A percentile compares a stretch with the other conserved stretches of the same genome.
Conservation (phyloP, 1,284 basidiomycete genomes). For the Boletellus dicymbophilus region DNA sequence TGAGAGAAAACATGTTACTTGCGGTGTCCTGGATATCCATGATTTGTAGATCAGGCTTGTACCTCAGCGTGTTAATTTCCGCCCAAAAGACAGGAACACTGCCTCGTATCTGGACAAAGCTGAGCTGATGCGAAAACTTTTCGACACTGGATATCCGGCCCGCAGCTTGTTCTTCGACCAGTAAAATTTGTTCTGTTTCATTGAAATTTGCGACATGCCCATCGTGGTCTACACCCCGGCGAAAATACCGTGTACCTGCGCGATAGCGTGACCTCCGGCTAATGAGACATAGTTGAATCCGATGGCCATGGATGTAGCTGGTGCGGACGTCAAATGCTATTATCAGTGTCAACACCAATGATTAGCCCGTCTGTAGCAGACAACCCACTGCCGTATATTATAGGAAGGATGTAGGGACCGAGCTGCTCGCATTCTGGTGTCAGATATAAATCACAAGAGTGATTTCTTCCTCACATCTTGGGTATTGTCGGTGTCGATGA, state of each 20-base stretch:
- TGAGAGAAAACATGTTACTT: conserved; percentile 27
- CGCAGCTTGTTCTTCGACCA: conserved; percentile 62
- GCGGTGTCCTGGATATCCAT: conserved; percentile 92
- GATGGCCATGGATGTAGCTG: conserved; percentile 75
- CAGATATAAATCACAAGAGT: not conserved
- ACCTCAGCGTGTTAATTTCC: conserved; percentile 94
- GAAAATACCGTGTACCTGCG: conserved; percentile 97
- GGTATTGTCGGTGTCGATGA: conserved; percentile 63
- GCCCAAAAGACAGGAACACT: conserved; percentile 97
- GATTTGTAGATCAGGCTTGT: conserved; percentile 96
- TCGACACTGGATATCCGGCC: conserved; percentile 46
- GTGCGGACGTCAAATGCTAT: conserved; percentile 88
- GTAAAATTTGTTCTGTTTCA: conserved; percentile 92
- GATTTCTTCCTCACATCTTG: conserved; percentile 59
- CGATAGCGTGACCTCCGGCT: conserved; percentile 93
- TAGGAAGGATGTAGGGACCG: conserved; percentile 86
- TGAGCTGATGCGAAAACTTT: conserved; percentile 63
- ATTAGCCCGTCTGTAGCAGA: conserved; percentile 5
- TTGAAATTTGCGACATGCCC: conserved; percentile 91
- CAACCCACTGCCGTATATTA: conserved; percentile 86
- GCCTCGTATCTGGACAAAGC: conserved; percentile 93
- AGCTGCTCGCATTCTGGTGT: conserved; percentile 51
- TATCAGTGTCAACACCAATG: conserved; percentile 9
- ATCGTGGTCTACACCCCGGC: conserved; percentile 87
- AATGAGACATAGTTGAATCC: conserved; percentile 87